A percentile compares a stretch with the other conserved stretches of the same genome.
Evolutionary conservation across 2,329 filamentous ascomycete genomes (phyloP).

Genomic region (Pseudogymnoascus sp.): DNA sequence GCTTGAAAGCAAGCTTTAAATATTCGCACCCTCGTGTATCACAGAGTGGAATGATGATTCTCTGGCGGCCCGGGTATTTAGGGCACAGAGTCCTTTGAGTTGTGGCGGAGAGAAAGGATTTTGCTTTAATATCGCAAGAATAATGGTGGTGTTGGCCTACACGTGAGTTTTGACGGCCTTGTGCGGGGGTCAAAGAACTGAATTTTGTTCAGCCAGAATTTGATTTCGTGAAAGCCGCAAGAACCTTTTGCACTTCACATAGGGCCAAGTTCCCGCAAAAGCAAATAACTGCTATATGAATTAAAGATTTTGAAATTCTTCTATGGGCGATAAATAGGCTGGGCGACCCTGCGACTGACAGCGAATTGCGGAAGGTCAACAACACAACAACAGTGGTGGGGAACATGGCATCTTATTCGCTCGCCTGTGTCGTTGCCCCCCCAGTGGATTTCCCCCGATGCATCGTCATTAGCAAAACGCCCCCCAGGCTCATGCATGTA

Average conservation of each 20-base stretch:
- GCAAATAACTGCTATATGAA: not conserved
- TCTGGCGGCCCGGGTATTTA: not conserved
- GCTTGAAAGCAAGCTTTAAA: conserved; percentile 3
- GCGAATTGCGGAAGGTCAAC: conserved; percentile 7
- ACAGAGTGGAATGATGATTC: not conserved
- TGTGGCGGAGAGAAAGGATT: not conserved
- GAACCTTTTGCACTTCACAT: not conserved
- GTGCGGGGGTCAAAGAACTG: not conserved
- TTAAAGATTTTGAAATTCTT: not conserved
- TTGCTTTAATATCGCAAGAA: not conserved
- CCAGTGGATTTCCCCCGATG: not conserved
- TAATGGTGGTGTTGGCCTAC: not conserved
- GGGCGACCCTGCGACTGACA: not conserved
- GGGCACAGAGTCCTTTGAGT: not conserved
- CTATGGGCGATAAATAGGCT: not conserved
- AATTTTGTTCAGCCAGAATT: not conserved
- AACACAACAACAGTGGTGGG: conserved; percentile 6
- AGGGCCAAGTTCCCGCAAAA: not conserved
- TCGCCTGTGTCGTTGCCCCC: not conserved
- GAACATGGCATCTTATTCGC: conserved; percentile 2
- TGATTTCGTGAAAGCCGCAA: not conserved
- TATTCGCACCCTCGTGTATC: not conserved
- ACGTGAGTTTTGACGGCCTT: conserved; percentile 5
- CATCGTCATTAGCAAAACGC: not conserved
- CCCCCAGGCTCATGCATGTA: not conserved